Percentiles rank a stretch among this genome's conserved stretches.
Evolutionary conservation across 768 basidiomycete species (phyloP).

Genomic region (Daedaleopsis sinensis): DNA sequence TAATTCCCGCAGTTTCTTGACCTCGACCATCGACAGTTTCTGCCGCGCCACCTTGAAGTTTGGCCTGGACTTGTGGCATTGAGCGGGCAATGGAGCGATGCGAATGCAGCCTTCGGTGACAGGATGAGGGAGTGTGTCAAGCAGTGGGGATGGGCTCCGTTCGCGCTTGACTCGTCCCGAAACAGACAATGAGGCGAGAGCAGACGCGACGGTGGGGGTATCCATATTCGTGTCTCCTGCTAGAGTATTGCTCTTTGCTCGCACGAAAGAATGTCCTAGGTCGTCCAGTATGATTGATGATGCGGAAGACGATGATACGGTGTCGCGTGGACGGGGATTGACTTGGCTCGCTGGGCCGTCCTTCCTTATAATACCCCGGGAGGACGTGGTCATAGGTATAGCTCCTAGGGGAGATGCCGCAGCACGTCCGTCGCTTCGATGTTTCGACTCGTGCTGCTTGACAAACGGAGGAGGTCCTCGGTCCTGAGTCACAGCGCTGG

Average conservation of each 20-base stretch:
- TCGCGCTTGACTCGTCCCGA: conserved; percentile 20
- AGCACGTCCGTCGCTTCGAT: too few relatives aligned
- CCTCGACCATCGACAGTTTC: conserved; percentile 11
- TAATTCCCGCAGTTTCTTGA: conserved; percentile 10
- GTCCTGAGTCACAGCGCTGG: background rate
- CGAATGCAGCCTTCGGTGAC: conserved; percentile 19
- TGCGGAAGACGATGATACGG: background rate
- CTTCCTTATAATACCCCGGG: too few relatives aligned
- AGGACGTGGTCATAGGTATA: too few relatives aligned
- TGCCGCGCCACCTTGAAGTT: conserved; percentile 15
- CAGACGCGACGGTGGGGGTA: background rate
- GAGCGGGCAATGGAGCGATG: conserved; percentile 19
- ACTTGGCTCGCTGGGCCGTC: too few relatives aligned
- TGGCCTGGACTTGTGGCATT: conserved; percentile 5
- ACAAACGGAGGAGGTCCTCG: background rate
- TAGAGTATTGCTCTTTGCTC: background rate
- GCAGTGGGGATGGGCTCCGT: conserved; percentile 19
- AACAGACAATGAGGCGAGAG: background rate
- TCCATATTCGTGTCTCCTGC: background rate
- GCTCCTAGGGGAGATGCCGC: too few relatives aligned
- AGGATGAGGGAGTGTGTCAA: conserved; percentile 1
- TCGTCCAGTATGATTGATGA: background rate
- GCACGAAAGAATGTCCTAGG: background rate
- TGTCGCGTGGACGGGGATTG: too few relatives aligned
- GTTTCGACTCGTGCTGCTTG: background rate